Evolutionary conservation across 2,329 filamentous ascomycete genomes (phyloP).

Genomic region (Aspergillus pseudotamarii): DNA sequence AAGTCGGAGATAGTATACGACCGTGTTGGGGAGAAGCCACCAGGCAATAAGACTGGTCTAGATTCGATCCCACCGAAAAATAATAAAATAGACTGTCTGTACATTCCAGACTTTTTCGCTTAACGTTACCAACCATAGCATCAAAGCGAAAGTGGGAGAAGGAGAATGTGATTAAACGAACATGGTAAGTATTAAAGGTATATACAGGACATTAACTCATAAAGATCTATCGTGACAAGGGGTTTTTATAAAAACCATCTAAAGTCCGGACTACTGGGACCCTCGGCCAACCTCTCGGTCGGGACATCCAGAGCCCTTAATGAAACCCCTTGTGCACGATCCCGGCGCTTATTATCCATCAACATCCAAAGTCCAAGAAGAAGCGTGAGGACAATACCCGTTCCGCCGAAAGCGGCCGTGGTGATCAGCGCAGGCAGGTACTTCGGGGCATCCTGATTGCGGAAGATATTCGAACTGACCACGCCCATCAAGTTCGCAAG

Average conservation of each 20-base stretch:
- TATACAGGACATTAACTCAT: not conserved
- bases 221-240: not conserved
- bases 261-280: constrained; percentile 53
- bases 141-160: not conserved
- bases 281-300: constrained; percentile 54
- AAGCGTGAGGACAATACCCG: constrained; percentile 57
- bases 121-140: not conserved
- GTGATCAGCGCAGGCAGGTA: constrained; percentile 65
- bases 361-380: constrained; percentile 50
- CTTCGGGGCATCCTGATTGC: constrained; percentile 60
- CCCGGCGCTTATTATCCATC: constrained; percentile 60
- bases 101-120: no score
- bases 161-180: not conserved
- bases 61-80: no score
- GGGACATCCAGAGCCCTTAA: constrained; percentile 57
- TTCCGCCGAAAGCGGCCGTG: constrained; percentile 54
- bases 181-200: not conserved
- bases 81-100: no score
- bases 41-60: not conserved
- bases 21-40: not conserved
- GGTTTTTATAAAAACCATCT: constrained; percentile 50
- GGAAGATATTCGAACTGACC: constrained; percentile 66
- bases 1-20: not conserved
- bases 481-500: constrained; percentile 73
- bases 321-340: constrained; percentile 56